These are phyloP conservation scores for Aspergillus conjunctus DNA, from an alignment of 495 filamentous ascomycete species.

Conservation along the genomic window DNA sequence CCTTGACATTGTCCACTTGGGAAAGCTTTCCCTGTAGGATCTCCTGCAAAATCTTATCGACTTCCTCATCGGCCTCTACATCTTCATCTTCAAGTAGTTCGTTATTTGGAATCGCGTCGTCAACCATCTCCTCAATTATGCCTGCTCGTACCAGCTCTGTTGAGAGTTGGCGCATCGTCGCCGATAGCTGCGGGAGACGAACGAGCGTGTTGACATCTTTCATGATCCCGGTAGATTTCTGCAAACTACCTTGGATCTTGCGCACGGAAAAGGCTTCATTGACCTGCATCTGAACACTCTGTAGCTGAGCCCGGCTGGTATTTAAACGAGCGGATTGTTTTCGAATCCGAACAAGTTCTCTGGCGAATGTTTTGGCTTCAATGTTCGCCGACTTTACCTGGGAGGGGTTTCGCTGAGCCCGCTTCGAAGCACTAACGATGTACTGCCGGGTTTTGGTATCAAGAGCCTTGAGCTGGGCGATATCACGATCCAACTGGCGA, in stretches of 20 bases:
- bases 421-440: slow-evolving; percentile 76
- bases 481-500: slow-evolving; percentile 94
- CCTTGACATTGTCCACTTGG: slow-evolving; percentile 60
- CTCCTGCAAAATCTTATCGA: slow-evolving; percentile 90
- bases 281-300: slow-evolving; percentile 96
- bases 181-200: slow-evolving; percentile 79
- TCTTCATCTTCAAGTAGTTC: slow-evolving; percentile 75
- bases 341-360: slow-evolving; percentile 82
- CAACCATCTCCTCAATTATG: slow-evolving; percentile 97
- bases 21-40: slow-evolving; percentile 80
- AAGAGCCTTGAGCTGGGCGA: slow-evolving; percentile 68
- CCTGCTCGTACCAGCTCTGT: slow-evolving; percentile 89
- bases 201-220: slow-evolving; percentile 91
- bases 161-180: slow-evolving; percentile 87
- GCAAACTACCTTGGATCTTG: slow-evolving; percentile 93
- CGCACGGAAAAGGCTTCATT: slow-evolving; percentile 93
- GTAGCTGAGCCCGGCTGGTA: slow-evolving; percentile 88
- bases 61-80: slow-evolving; percentile 85
- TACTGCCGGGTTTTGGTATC: slow-evolving; percentile 84
- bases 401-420: slow-evolving; percentile 74
- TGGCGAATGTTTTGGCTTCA: slow-evolving; percentile 83
- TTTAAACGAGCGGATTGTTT: slow-evolving; percentile 70
- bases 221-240: slow-evolving; percentile 88
- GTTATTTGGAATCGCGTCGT: slow-evolving; percentile 76
- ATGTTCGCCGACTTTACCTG: slow-evolving; percentile 72